A percentile compares a stretch with the other conserved stretches of the same genome.
phyloP scores from a whole-genome alignment of 495 filamentous ascomycete species.

The Aspergillus bridgeri region DNA sequence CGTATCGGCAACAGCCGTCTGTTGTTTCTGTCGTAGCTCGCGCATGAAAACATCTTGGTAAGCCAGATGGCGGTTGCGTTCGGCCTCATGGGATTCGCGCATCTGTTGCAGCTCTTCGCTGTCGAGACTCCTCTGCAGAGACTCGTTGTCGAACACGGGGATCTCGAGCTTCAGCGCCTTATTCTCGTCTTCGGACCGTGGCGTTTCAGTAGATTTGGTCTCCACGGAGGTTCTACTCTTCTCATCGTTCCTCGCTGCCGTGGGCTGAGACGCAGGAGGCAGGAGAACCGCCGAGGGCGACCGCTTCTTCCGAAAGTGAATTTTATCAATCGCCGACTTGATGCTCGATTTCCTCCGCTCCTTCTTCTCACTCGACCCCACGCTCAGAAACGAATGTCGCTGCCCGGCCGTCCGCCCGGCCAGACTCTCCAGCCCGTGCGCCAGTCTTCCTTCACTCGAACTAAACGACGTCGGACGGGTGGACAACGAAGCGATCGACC shows the following conservation, averaged over 20 bases:
- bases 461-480: constrained; percentile 44
- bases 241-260: constrained; percentile 26
- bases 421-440: constrained; percentile 7
- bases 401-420: constrained; percentile 12
- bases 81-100: constrained; percentile 50
- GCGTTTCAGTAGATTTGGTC: constrained; percentile 12
- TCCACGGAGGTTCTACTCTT: constrained; percentile 33
- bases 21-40: constrained; percentile 33
- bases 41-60: constrained; percentile 43
- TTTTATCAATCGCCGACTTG: constrained; percentile 37
- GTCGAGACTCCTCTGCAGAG: constrained; percentile 41
- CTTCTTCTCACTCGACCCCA: constrained; percentile 31
- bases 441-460: constrained; percentile 34
- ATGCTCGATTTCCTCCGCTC: constrained; percentile 35
- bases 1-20: constrained; percentile 28
- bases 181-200: constrained; percentile 12
- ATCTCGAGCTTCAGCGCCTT: constrained; percentile 34
- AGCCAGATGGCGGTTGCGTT: constrained; percentile 54
- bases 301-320: constrained; percentile 39
- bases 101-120: constrained; percentile 50
- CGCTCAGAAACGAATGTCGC: constrained; percentile 32
- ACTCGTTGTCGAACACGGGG: constrained; percentile 36
- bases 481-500: constrained; percentile 41
- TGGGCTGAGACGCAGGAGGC: constrained; percentile 31
- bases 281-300: constrained; percentile 28